A percentile compares a stretch with the other conserved stretches of the same genome.
Conservation (phyloP, 495 filamentous ascomycete genomes). For the Chaetomium cochliodes region DNA sequence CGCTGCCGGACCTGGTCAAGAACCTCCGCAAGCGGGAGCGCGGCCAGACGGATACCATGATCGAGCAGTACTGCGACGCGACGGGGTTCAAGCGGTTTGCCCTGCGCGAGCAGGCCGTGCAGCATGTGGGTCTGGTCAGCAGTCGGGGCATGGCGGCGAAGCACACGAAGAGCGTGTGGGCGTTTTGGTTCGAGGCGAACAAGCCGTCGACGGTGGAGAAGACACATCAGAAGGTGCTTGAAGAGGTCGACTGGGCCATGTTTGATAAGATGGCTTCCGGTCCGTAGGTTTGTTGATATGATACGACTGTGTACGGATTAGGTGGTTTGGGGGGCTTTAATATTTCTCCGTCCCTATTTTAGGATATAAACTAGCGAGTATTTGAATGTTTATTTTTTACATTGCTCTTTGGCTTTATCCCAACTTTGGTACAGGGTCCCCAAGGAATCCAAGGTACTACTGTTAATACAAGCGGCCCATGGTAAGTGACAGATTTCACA, state of each 20-base stretch:
- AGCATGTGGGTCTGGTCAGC: conserved; percentile 24
- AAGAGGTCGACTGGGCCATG: conserved; percentile 20
- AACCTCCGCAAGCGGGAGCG: conserved; percentile 25
- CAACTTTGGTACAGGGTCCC: no score
- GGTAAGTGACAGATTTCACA: no score
- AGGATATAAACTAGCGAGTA: no score
- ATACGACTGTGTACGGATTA: not conserved
- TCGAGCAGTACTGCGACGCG: conserved; percentile 21
- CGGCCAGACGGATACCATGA: conserved; percentile 24
- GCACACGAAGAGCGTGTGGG: conserved; percentile 19
- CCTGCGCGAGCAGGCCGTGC: conserved; percentile 18
- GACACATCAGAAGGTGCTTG: not conserved
- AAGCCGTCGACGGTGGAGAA: conserved; percentile 14
- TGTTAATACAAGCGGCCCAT: no score
- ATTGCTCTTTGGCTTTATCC: no score
- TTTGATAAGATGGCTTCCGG: conserved; percentile 15
- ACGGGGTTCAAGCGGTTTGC: conserved; percentile 16
- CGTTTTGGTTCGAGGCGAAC: conserved; percentile 23
- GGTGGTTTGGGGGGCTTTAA: not conserved
- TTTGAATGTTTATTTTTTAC: no score
- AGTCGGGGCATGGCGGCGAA: conserved; percentile 10
- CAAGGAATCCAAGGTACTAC: no score
- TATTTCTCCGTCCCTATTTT: no score
- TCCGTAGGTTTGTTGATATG: not conserved
- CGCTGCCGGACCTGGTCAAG: conserved; percentile 33